phyloP scores from a whole-genome alignment of 768 basidiomycete genomes.

The Lentinula sp. region DNA sequence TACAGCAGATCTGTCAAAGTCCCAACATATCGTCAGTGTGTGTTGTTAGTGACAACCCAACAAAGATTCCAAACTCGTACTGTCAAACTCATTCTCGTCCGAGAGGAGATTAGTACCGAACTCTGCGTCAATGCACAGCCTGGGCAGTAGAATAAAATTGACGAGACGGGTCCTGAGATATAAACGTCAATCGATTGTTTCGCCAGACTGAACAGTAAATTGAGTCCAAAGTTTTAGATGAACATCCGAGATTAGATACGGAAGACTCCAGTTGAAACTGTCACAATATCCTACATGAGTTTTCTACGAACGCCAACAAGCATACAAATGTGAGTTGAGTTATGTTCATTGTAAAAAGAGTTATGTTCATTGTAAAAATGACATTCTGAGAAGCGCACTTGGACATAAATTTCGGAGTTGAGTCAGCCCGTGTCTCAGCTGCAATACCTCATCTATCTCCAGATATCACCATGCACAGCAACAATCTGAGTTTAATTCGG shows the following conservation, averaged over 20 bases:
- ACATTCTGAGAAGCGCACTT: neutral
- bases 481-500: too few relatives aligned
- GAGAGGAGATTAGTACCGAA: neutral
- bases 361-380: neutral
- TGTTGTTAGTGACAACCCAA: neutral
- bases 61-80: neutral
- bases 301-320: neutral
- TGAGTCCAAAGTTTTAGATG: neutral
- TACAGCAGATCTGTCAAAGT: neutral
- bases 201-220: neutral
- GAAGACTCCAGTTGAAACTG: neutral
- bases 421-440: neutral
- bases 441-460: neutral
- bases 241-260: neutral
- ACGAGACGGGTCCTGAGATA: neutral
- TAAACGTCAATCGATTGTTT: neutral
- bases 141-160: neutral
- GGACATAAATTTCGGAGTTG: neutral
- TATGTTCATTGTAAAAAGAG: neutral
- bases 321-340: neutral
- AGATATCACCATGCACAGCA: neutral
- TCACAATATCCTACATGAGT: neutral
- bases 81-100: neutral
- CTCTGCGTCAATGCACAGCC: slow-evolving; percentile 1
- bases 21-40: neutral